These are phyloP conservation scores for Dioszegia crocea DNA, from an alignment of 768 basidiomycete genomes.

Conservation along the genomic window DNA sequence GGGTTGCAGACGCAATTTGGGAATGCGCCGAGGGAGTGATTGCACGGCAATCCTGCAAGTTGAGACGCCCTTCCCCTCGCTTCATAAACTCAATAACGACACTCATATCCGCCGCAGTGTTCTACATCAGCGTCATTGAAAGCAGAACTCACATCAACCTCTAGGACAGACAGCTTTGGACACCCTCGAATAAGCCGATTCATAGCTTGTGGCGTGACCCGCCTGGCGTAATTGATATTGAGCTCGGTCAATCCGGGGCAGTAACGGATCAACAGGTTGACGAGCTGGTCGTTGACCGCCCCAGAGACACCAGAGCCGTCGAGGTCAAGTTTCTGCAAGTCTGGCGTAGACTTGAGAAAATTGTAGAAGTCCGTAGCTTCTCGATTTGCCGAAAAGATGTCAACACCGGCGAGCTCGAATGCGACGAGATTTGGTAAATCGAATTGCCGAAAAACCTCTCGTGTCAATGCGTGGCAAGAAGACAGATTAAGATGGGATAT, in stretches of 20 bases:
- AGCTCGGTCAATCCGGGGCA: slow-evolving; percentile 25
- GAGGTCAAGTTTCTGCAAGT: slow-evolving; percentile 73
- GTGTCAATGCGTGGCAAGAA: slow-evolving; percentile 67
- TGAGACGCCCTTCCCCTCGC: slow-evolving; percentile 3
- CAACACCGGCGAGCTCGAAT: slow-evolving; percentile 74
- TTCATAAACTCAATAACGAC: slow-evolving; percentile 27
- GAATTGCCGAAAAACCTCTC: slow-evolving; percentile 68
- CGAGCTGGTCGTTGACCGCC: slow-evolving; percentile 64
- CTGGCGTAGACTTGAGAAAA: slow-evolving; percentile 65
- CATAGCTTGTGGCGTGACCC: slow-evolving; percentile 64
- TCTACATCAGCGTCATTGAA: slow-evolving; percentile 14
- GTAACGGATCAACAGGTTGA: slow-evolving; percentile 62
- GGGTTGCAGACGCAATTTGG: slow-evolving; percentile 5
- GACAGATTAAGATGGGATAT: slow-evolving; percentile 71
- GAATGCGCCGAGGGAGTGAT: slow-evolving; percentile 18
- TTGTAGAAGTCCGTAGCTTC: slow-evolving; percentile 53
- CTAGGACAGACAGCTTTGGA: slow-evolving; percentile 61
- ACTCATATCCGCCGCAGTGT: slow-evolving; percentile 25
- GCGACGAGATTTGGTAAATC: slow-evolving; percentile 68
- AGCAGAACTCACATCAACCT: slow-evolving; percentile 58
- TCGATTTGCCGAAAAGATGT: slow-evolving; percentile 59
- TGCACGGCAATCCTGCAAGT: slow-evolving; percentile 29
- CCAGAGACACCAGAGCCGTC: slow-evolving; percentile 64
- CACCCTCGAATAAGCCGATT: slow-evolving; percentile 64
- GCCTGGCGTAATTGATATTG: slow-evolving; percentile 55